Evolutionary conservation across 768 basidiomycete species (phyloP), one percentile per base, ranked within the genome.

Genomic region (Collybia nuda): DNA sequence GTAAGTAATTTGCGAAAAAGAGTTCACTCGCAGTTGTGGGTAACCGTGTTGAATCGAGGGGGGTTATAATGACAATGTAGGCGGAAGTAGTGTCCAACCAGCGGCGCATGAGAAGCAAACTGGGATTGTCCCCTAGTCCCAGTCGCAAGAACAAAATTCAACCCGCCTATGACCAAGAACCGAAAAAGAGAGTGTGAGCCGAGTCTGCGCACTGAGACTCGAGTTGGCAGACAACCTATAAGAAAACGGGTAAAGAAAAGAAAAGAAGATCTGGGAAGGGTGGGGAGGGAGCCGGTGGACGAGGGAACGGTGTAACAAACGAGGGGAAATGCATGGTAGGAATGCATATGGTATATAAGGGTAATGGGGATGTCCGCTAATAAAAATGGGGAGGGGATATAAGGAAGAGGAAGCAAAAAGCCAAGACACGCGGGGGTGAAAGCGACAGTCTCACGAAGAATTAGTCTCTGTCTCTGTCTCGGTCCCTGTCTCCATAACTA

Each of bases 401-500:
- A 43, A 39, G 37, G 40, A 40, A 43, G 28, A 41, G 40, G 32
- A 39, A 28, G 37, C 14, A 47, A 40, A 42, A 32, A 17, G n/a
- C 21, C 3, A 39, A 23, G 46, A 24, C 21, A 24, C 8, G n/a
- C 40, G 17, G 23, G 15, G n/a, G 19, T 15, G 28, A 36, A 38
- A 36, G 43, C 32, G 43, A 39, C 35, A 45, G 14, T 12, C 14
- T 24, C 35, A 47, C 22, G 28, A 23, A 6, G 40, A 8, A 46
- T 40, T 43, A 42, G 46, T 45, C 53, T 51, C 42, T 50, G 47
- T 40, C 42, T 51, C 23, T 43, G n/a, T n/a, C n/a, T n/a, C n/a
- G 24, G 41, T 39, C 46, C 21, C 11, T 19, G 39, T 47, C 70
- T 56, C 58, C 67, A 56, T 68, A 71, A 58, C 71, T 68, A 62